phyloP scores from a whole-genome alignment of 805 yeast species.

The Yarrowia sp. region DNA sequence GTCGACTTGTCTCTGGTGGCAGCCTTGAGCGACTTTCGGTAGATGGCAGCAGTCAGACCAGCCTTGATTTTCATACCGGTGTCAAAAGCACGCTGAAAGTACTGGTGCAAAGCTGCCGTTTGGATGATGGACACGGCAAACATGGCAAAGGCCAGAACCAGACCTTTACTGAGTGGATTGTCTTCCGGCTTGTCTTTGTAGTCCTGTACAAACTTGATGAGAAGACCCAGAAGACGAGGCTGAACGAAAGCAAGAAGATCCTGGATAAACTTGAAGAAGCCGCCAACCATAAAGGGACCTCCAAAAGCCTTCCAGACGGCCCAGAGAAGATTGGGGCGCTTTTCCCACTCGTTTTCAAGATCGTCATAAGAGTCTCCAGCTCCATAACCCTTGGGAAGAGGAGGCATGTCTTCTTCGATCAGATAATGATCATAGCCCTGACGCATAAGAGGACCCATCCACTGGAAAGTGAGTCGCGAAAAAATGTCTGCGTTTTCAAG shows the following conservation, averaged over 20 bases:
- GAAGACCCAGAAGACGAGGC: slow-evolving; percentile 70
- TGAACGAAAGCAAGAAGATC: slow-evolving; percentile 82
- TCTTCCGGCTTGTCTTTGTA: slow-evolving; percentile 34
- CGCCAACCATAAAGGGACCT: slow-evolving; percentile 62
- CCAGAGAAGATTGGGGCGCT: slow-evolving; percentile 48
- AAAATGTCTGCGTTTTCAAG: slow-evolving; percentile 64
- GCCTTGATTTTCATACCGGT: slow-evolving; percentile 66
- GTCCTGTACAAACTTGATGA: slow-evolving; percentile 62
- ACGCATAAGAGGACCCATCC: slow-evolving; percentile 87
- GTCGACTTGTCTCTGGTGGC: slow-evolving; percentile 57
- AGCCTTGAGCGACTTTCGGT: slow-evolving; percentile 61
- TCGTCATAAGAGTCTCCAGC: slow-evolving; percentile 50
- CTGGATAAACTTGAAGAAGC: slow-evolving; percentile 64
- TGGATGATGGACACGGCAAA: slow-evolving; percentile 58
- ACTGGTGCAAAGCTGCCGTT: slow-evolving; percentile 65
- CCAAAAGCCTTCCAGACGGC: slow-evolving; percentile 77
- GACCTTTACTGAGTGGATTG: slow-evolving; percentile 52
- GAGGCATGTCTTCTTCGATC: slow-evolving; percentile 63
- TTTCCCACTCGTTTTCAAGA: slow-evolving; percentile 60
- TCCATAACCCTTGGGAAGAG: slow-evolving; percentile 64
- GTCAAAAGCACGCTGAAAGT: slow-evolving; percentile 47
- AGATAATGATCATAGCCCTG: slow-evolving; percentile 64
- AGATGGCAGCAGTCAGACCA: slow-evolving; percentile 60
- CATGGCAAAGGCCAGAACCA: slow-evolving; percentile 60
- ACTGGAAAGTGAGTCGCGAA: slow-evolving; percentile 72